Conservation (phyloP, 495 filamentous ascomycete species). For the Neurospora pannonica region DNA sequence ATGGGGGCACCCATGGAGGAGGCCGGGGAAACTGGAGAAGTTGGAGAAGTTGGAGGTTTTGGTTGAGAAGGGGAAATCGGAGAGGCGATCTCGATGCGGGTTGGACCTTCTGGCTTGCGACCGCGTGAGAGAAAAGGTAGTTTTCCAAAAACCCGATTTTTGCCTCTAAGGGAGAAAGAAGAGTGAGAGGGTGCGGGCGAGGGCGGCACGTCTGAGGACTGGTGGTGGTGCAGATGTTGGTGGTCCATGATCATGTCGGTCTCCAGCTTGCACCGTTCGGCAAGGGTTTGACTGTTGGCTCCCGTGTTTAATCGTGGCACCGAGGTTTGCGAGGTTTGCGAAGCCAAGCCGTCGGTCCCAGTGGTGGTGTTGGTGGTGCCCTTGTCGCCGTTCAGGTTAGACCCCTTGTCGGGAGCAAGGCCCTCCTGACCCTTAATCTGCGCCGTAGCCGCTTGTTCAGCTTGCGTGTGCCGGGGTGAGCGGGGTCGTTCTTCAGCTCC, state of each 20-base stretch:
- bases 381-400: neutral
- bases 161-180: constrained; percentile 16
- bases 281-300: constrained; percentile 30
- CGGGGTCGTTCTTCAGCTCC: neutral
- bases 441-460: neutral
- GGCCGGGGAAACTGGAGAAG: constrained; percentile 13
- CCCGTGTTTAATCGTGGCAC: constrained; percentile 31
- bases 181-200: constrained; percentile 11
- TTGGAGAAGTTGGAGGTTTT: constrained; percentile 5
- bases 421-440: neutral
- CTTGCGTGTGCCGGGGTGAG: neutral
- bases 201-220: constrained; percentile 12
- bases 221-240: constrained; percentile 20
- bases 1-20: constrained; percentile 10
- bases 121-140: constrained; percentile 28
- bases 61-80: constrained; percentile 5
- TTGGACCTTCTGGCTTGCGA: constrained; percentile 19
- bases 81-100: neutral
- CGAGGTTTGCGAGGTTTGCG: neutral
- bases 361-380: neutral
- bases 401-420: neutral
- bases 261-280: constrained; percentile 29
- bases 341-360: neutral
- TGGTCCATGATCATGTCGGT: constrained; percentile 31
- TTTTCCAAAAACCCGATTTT: constrained; percentile 29